Conservation (phyloP, 345 rosid genomes). For the Arabidopsis suecica region DNA sequence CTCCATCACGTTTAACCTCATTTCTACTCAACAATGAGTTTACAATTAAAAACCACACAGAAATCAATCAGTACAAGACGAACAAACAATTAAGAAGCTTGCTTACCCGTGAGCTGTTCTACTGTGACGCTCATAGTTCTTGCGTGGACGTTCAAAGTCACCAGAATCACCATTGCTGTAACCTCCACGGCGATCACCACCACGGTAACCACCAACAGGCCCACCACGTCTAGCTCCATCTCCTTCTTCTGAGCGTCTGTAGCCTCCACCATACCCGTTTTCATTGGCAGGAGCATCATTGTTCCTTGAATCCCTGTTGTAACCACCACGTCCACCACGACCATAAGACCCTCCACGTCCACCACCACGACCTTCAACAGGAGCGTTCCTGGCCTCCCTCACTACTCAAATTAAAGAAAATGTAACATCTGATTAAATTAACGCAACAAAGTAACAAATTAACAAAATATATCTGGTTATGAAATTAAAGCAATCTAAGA, state of each 20-base stretch:
- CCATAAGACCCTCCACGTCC: conserved; percentile 48
- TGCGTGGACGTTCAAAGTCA: conserved; percentile 70
- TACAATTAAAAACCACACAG: conserved; percentile 4
- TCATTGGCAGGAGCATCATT: conserved; percentile 51
- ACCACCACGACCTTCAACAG: conserved; percentile 53
- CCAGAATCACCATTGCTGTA: conserved; percentile 69
- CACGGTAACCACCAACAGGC: conserved; percentile 65
- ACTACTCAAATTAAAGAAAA: conserved; percentile 43
- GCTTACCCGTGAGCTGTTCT: conserved; percentile 92
- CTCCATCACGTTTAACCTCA: conserved; percentile 84
- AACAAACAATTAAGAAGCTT: not conserved
- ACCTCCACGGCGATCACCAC: conserved; percentile 71
- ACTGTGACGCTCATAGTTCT: conserved; percentile 77
- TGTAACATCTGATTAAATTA: not conserved
- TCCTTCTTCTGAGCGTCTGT: conserved; percentile 64
- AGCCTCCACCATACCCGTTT: conserved; percentile 53
- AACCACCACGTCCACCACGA: conserved; percentile 56
- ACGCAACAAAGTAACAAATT: not conserved
- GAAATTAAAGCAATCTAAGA: too few relatives aligned
- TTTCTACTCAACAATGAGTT: conserved; percentile 48
- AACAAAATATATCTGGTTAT: not conserved
- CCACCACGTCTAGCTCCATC: conserved; percentile 60
- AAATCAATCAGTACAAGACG: not conserved
- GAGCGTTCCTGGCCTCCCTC: conserved; percentile 68
- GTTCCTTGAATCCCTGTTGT: conserved; percentile 59